Evolutionary conservation across 805 yeast genomes (phyloP).

Genomic region (Lipomyces starkeyi): DNA sequence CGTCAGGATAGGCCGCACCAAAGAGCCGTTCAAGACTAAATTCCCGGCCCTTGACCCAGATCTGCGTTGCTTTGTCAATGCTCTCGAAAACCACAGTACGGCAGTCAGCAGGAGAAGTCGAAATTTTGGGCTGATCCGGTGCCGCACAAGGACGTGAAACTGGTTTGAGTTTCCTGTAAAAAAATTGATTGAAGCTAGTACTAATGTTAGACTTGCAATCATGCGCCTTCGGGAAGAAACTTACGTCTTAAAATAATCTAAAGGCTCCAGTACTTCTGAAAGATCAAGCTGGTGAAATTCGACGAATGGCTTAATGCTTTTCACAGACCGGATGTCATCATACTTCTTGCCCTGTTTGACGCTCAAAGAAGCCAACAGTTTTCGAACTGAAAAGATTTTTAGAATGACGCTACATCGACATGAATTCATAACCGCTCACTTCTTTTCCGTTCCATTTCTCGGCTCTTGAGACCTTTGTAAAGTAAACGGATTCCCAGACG

Average conservation of each 20-base stretch:
- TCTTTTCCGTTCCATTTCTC: constrained; percentile 60
- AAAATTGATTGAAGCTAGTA: constrained; percentile 76
- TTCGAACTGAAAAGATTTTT: constrained; percentile 50
- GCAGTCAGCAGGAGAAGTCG: constrained; percentile 85
- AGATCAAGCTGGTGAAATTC: constrained; percentile 82
- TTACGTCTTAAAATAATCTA: constrained; percentile 58
- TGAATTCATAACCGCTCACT: constrained; percentile 18
- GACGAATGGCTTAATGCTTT: constrained; percentile 75
- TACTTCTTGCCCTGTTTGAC: constrained; percentile 84
- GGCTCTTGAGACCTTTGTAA: constrained; percentile 71
- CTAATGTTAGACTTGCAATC: not conserved
- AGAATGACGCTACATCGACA: not conserved
- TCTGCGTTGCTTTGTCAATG: constrained; percentile 63
- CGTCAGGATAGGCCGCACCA: constrained; percentile 50
- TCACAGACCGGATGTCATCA: constrained; percentile 69
- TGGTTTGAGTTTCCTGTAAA: constrained; percentile 76
- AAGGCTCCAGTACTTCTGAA: constrained; percentile 65
- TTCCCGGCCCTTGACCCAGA: constrained; percentile 89
- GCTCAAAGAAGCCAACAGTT: constrained; percentile 67
- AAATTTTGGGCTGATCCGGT: constrained; percentile 54
- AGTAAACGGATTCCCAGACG: constrained; percentile 84
- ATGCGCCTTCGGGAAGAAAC: not conserved
- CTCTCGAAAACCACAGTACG: constrained; percentile 73
- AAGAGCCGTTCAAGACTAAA: constrained; percentile 72
- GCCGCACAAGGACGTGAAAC: constrained; percentile 75